Evolutionary conservation across 1,284 basidiomycete genomes (phyloP), one percentile per base, ranked within the genome.

Genomic region (Ceraceosorus guamensis): DNA sequence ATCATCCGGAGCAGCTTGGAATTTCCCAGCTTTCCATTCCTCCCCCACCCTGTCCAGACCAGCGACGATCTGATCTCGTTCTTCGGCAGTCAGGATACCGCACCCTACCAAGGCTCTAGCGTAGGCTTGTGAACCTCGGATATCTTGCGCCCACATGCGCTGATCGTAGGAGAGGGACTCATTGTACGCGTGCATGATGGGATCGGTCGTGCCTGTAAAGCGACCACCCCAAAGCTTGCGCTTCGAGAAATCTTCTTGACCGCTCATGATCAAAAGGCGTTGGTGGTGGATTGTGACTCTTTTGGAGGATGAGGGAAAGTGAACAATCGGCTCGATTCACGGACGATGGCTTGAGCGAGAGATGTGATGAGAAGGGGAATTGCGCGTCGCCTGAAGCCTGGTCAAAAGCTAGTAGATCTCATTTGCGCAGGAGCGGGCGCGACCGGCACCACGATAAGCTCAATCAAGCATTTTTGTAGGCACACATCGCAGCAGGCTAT

Each of bases 101-200:
- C 86, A 85, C 53, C 84, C 83, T 34, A 84, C 80, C 50, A 97
- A 81, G 0, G 89, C 87, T 74, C 89, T 90, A 35, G 93, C 87
- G 76, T 97, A 97, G 14, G 93, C 92, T 71, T 95, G 92, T 13
- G 92, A 97, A 11, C 92, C 93, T 56, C 82, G 83, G 69, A 97
- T 89, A 73, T 98, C 93, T 46, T 86, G 91, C 2, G 84, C 83
- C 76, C 91, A 85, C 91, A 97, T 95, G 53, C 89, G 84, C 77
- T 88, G 84, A 78, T 97, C 93, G 78, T 97, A 98, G 67, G 84
- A 86, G 68, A 98, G 81, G 41, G 91, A 96, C 60, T 76, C 70
- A 56, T 76, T 76, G 63, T 71, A 76, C 35, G 63, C 65, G 34
- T 73, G 68, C 63, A 75, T 72, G 32, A 73, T 55, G 0, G 72